These are phyloP conservation scores for Lupinus albus DNA, from an alignment of 306 rosid genomes.

Conservation along the genomic window DNA sequence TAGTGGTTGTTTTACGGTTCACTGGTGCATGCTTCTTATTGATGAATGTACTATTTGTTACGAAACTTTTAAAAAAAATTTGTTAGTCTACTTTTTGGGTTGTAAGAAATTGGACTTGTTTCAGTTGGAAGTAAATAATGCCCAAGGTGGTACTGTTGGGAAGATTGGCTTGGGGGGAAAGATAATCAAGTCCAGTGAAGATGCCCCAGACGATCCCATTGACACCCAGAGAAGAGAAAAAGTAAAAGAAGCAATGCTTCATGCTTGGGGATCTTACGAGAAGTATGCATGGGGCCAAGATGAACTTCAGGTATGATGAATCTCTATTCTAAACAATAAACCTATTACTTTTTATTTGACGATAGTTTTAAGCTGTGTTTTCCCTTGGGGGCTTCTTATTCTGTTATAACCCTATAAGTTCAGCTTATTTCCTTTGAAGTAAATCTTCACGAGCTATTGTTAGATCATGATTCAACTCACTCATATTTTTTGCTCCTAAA, in stretches of 20 bases:
- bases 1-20: constrained; percentile 28
- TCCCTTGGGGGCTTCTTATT: background rate
- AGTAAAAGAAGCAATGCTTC: constrained; percentile 95
- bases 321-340: constrained; percentile 19
- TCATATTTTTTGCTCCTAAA: constrained; percentile 3
- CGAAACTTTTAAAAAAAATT: background rate
- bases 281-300: constrained; percentile 98
- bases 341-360: constrained; percentile 30
- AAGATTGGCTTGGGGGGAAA: constrained; percentile 30
- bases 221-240: constrained; percentile 74
- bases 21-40: constrained; percentile 12
- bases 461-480: constrained; percentile 17
- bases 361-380: background rate
- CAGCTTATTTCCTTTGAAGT: constrained; percentile 31
- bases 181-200: constrained; percentile 42
- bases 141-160: constrained; percentile 32
- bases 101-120: constrained; percentile 38
- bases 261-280: constrained; percentile 96
- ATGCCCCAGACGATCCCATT: constrained; percentile 63
- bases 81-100: background rate
- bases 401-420: constrained; percentile 15
- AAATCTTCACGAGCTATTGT: constrained; percentile 25
- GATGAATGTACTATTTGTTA: constrained; percentile 6
- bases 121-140: constrained; percentile 70
- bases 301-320: constrained; percentile 82